phyloP scores from a whole-genome alignment of 176 grass and related monocot species.

The Aegilops bicornis region DNA sequence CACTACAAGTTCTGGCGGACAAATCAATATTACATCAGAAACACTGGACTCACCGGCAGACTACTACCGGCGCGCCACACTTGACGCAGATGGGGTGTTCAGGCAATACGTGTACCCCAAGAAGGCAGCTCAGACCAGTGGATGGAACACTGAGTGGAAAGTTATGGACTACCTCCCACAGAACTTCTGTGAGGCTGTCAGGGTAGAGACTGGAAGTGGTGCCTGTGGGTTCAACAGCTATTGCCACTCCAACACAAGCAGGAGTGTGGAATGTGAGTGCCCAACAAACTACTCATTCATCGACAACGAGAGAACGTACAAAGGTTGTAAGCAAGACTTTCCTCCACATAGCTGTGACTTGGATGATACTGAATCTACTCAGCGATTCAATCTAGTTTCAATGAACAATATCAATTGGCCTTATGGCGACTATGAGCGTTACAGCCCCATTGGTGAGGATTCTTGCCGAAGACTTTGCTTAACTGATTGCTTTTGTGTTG shows the following conservation, averaged over 20 bases:
- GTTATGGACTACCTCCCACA: neutral
- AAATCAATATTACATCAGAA: neutral
- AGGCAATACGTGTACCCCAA: neutral
- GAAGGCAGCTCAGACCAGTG: neutral
- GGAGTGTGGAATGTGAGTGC: neutral
- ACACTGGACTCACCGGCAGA: neutral
- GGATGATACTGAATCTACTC: constrained; percentile 14
- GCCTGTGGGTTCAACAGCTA: constrained; percentile 46
- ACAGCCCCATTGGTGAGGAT: neutral
- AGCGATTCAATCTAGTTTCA: neutral
- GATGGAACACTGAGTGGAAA: neutral
- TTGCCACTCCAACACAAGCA: neutral
- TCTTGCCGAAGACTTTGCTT: neutral
- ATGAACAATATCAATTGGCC: constrained; percentile 16
- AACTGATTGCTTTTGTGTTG: constrained; percentile 24
- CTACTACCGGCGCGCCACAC: constrained; percentile 14
- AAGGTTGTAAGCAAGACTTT: constrained; percentile 21
- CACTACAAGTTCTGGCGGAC: neutral
- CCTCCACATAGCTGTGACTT: neutral
- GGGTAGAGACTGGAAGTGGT: neutral
- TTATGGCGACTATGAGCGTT: constrained; percentile 4
- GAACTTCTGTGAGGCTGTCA: neutral
- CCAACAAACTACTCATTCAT: constrained; percentile 5
- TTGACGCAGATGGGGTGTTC: constrained; percentile 13
- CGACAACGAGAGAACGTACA: constrained; percentile 2